Conservation (phyloP, 192 early-diverging fungal species). For the Linnemannia hyalina region DNA sequence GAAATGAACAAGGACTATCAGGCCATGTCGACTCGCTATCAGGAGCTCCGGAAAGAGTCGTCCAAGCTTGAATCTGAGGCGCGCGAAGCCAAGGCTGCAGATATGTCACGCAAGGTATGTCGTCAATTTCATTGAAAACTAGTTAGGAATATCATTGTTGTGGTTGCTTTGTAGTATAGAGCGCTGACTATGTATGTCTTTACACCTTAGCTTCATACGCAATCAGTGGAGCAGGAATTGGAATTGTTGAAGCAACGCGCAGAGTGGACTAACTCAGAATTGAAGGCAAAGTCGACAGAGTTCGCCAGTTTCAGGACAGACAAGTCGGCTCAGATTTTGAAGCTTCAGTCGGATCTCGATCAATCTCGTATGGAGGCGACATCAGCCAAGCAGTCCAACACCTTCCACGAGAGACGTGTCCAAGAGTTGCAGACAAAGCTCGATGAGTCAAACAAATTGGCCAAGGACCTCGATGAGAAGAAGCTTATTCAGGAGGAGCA, state of each 20-base stretch:
- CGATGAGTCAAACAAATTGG: constrained; percentile 54
- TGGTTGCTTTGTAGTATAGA: background rate
- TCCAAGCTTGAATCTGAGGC: constrained; percentile 42
- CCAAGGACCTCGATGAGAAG: constrained; percentile 57
- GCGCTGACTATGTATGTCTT: background rate
- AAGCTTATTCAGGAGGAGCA: constrained; percentile 67
- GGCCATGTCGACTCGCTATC: constrained; percentile 26
- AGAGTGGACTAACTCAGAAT: constrained; percentile 79
- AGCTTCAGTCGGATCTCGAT: constrained; percentile 58
- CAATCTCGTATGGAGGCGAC: constrained; percentile 61
- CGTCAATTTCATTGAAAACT: background rate
- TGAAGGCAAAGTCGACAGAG: constrained; percentile 67
- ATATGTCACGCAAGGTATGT: constrained; percentile 44
- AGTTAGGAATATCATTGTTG: background rate
- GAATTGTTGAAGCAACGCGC: constrained; percentile 68
- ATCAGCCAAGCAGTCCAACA: constrained; percentile 59
- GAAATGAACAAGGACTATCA: constrained; percentile 46
- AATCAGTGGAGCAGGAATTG: constrained; percentile 69
- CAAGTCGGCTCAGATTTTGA: constrained; percentile 62
- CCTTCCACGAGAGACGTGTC: constrained; percentile 65
- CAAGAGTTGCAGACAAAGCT: constrained; percentile 62
- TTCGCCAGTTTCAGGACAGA: constrained; percentile 66
- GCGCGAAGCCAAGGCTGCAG: constrained; percentile 47
- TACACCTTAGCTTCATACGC: constrained; percentile 39
- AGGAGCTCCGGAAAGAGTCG: constrained; percentile 40